Percentiles rank a stretch among this genome's conserved stretches.
phyloP scores from a whole-genome alignment of 1,284 basidiomycete species.

The Phellopilus nigrolimitatus region DNA sequence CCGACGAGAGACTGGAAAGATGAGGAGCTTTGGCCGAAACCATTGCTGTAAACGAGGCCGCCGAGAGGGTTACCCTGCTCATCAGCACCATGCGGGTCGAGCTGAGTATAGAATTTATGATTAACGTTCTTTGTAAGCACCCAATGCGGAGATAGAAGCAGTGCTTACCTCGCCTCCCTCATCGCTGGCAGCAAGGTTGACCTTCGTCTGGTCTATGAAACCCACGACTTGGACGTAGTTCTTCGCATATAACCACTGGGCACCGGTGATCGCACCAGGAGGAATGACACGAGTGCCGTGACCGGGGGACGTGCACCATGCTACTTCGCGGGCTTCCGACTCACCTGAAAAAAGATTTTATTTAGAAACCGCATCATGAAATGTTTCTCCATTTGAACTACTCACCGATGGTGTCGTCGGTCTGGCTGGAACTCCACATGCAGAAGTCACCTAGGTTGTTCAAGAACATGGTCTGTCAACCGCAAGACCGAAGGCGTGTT shows the following conservation, averaged over 20 bases:
- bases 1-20: constrained; percentile 15
- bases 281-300: constrained; percentile 57
- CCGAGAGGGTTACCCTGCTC: constrained; percentile 36
- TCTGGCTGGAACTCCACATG: constrained; percentile 27
- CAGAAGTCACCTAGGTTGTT: constrained; percentile 26
- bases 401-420: constrained; percentile 22
- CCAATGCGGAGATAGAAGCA: background rate
- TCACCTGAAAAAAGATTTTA: constrained; percentile 32
- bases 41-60: constrained; percentile 36
- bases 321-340: constrained; percentile 54
- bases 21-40: constrained; percentile 22
- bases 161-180: constrained; percentile 25
- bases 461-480: constrained; percentile 17
- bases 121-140: background rate
- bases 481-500: background rate
- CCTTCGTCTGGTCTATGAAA: constrained; percentile 29
- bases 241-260: constrained; percentile 34
- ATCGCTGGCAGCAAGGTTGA: constrained; percentile 29
- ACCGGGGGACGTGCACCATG: constrained; percentile 56
- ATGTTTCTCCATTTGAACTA: background rate
- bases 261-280: constrained; percentile 41
- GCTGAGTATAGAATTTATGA: constrained; percentile 12
- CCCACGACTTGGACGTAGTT: constrained; percentile 33
- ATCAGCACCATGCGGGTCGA: constrained; percentile 27
- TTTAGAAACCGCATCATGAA: background rate